Evolutionary conservation across 2,329 filamentous ascomycete genomes (phyloP).

Genomic region (Sarocladium kiliense): DNA sequence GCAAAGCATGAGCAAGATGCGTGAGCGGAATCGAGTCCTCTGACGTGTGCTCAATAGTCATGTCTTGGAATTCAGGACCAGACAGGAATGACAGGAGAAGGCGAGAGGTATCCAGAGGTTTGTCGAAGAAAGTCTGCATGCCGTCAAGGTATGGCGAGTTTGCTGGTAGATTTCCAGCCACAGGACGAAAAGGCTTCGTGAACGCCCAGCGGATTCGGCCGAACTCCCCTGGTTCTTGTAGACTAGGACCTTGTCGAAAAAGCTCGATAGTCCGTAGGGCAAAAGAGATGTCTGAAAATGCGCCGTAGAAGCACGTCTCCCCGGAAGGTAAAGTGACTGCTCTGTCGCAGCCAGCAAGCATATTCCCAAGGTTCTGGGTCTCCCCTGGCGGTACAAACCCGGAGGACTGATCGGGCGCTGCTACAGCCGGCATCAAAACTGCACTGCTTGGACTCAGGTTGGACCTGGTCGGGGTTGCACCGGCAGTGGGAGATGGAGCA

Average conservation of each 20-base stretch:
- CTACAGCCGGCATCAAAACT: neutral
- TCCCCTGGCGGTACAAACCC: neutral
- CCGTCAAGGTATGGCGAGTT: too few species aligned
- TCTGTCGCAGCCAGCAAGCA: constrained; percentile 6
- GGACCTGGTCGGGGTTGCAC: neutral
- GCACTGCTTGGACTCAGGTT: neutral
- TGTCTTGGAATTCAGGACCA: too few species aligned
- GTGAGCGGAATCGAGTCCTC: too few species aligned
- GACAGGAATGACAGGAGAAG: too few species aligned
- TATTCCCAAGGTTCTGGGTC: neutral
- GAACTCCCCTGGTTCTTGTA: neutral
- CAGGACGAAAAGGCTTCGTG: neutral
- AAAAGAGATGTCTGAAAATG: constrained; percentile 10
- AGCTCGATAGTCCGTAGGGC: constrained; percentile 9
- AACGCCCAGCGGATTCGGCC: neutral
- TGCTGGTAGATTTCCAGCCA: neutral
- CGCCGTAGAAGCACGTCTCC: constrained; percentile 9
- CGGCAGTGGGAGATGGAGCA: neutral
- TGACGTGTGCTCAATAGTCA: too few species aligned
- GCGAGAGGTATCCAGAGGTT: too few species aligned
- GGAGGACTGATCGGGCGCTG: neutral
- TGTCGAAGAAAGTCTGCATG: too few species aligned
- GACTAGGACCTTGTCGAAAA: neutral
- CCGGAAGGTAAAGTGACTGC: neutral
- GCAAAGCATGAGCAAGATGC: too few species aligned